A percentile compares a stretch with the other conserved stretches of the same genome.
Evolutionary conservation across 495 filamentous ascomycete species (phyloP).

Genomic region (Choiromyces venosus): DNA sequence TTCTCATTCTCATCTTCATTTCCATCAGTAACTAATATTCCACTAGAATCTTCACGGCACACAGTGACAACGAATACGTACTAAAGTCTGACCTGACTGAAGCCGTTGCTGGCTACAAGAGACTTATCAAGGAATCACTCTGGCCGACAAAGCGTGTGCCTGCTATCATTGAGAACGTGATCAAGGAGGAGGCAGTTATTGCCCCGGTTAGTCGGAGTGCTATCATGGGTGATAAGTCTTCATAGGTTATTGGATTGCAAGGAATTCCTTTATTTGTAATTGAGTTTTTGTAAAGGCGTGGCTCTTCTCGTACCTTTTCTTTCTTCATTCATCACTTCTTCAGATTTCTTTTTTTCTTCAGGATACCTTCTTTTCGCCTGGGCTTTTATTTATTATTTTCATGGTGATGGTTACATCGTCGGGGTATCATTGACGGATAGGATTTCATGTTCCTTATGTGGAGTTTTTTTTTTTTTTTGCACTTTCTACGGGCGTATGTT

Average conservation of each 20-base stretch:
- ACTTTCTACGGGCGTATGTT: background rate
- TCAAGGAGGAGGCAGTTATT: constrained; percentile 19
- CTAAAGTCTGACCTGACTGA: constrained; percentile 61
- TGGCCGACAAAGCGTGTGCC: constrained; percentile 42
- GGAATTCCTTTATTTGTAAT: background rate
- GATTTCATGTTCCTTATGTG: background rate
- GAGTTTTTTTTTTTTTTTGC: constrained; percentile 3
- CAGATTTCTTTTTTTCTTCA: background rate
- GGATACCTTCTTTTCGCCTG: background rate
- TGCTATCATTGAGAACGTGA: constrained; percentile 32
- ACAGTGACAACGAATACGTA: constrained; percentile 77
- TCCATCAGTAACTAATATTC: background rate
- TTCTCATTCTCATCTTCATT: background rate
- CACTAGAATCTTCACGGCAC: constrained; percentile 69
- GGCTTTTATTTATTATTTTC: background rate
- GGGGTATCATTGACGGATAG: background rate
- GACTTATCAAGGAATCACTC: constrained; percentile 59
- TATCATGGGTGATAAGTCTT: constrained; percentile 13
- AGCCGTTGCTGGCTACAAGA: constrained; percentile 67
- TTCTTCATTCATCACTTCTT: too few relatives aligned
- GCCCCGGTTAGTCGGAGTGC: constrained; percentile 16
- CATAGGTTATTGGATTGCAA: background rate
- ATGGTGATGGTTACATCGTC: background rate
- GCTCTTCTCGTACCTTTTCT: background rate
- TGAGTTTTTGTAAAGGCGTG: background rate